phyloP scores from a whole-genome alignment of 441 rosid genomes.

The Euphorbia corollata region DNA sequence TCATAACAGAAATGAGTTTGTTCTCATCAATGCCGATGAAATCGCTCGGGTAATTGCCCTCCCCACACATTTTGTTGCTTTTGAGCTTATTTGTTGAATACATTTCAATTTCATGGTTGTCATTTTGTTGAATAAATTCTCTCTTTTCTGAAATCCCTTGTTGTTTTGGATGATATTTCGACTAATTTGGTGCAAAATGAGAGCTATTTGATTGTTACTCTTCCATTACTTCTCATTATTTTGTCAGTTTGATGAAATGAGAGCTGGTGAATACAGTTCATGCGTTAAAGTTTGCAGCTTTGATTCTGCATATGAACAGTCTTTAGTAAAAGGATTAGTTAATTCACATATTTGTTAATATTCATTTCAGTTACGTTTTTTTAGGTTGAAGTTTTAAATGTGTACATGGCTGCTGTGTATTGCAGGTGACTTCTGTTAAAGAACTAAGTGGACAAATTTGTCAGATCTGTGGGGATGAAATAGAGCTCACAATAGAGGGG shows the following conservation, averaged over 20 bases:
- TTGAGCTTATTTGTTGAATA: not conserved
- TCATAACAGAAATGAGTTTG: conserved; percentile 90
- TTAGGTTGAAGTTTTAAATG: conserved; percentile 7
- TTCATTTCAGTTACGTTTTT: not conserved
- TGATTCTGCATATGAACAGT: conserved; percentile 15
- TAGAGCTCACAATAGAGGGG: conserved; percentile 54
- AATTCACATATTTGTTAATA: conserved; percentile 9
- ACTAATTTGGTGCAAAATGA: not conserved
- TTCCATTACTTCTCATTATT: conserved; percentile 6
- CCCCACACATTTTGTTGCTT: not conserved
- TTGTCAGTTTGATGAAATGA: conserved; percentile 16
- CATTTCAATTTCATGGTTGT: conserved; percentile 4
- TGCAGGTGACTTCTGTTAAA: conserved; percentile 56
- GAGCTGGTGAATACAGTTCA: conserved; percentile 21
- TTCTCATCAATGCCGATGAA: conserved; percentile 91
- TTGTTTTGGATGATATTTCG: not conserved
- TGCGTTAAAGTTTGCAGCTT: conserved; percentile 23
- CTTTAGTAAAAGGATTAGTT: conserved; percentile 12
- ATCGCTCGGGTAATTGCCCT: conserved; percentile 49
- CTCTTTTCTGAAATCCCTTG: not conserved
- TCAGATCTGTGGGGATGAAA: conserved; percentile 79
- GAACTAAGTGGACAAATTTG: conserved; percentile 68
- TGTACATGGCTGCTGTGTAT: conserved; percentile 10
- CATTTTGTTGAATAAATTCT: too few species aligned
- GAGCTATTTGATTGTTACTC: too few species aligned